A percentile compares a stretch with the other conserved stretches of the same genome.
These are phyloP conservation scores for Didymella segeticola DNA, from an alignment of 2,329 filamentous ascomycete species.

Conservation along the genomic window DNA sequence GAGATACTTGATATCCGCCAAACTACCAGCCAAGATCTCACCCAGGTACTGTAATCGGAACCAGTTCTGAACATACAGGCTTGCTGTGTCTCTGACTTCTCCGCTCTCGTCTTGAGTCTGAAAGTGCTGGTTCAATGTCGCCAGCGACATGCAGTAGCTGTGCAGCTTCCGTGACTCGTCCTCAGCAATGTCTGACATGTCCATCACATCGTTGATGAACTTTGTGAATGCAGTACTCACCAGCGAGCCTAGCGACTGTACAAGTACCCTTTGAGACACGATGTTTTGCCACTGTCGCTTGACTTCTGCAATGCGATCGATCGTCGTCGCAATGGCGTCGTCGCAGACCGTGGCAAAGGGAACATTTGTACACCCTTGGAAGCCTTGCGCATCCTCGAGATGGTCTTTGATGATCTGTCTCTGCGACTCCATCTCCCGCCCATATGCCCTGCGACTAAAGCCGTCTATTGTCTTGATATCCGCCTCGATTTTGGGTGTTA, in stretches of 20 bases:
- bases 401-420: slow-evolving; percentile 67
- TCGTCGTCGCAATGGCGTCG: slow-evolving; percentile 63
- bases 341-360: slow-evolving; percentile 68
- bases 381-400: slow-evolving; percentile 68
- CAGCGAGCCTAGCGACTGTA: slow-evolving; percentile 68
- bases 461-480: slow-evolving; percentile 64
- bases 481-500: slow-evolving; percentile 58
- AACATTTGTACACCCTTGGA: slow-evolving; percentile 63
- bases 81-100: slow-evolving; percentile 60
- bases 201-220: slow-evolving; percentile 67
- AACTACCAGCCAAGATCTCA: slow-evolving; percentile 67
- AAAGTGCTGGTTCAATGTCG: slow-evolving; percentile 65
- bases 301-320: slow-evolving; percentile 64
- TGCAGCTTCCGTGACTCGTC: slow-evolving; percentile 67
- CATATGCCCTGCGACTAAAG: slow-evolving; percentile 67
- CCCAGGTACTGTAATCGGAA: slow-evolving; percentile 69
- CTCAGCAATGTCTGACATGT: slow-evolving; percentile 69
- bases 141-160: slow-evolving; percentile 62
- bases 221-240: slow-evolving; percentile 64
- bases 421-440: slow-evolving; percentile 70
- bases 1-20: slow-evolving; percentile 70
- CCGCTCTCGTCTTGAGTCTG: slow-evolving; percentile 52
- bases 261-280: slow-evolving; percentile 64
- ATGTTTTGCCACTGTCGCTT: slow-evolving; percentile 64
- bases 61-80: slow-evolving; percentile 69